phyloP scores from a whole-genome alignment of 2,329 filamentous ascomycete genomes.

The Chaetothyriales sp. region DNA sequence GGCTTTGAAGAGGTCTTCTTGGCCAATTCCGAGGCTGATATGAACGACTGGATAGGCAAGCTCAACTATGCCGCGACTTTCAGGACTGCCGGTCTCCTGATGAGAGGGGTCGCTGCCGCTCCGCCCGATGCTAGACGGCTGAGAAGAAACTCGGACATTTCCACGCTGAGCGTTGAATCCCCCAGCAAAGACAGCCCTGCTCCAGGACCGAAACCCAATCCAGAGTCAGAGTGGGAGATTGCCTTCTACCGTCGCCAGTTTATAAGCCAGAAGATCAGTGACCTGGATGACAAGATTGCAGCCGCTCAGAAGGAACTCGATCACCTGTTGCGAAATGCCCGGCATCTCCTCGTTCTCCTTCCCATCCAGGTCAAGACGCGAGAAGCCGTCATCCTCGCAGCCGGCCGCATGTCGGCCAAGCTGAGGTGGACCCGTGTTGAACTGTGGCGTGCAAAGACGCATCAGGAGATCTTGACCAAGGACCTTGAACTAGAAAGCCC shows the following conservation, averaged over 20 bases:
- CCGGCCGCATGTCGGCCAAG: conserved; percentile 69
- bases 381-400: conserved; percentile 71
- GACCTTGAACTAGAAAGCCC: conserved; percentile 65
- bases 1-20: conserved; percentile 81
- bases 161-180: conserved; percentile 48
- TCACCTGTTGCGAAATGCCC: conserved; percentile 68
- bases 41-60: conserved; percentile 93
- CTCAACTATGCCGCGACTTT: conserved; percentile 95
- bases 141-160: conserved; percentile 46
- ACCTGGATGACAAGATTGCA: conserved; percentile 65
- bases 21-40: conserved; percentile 75
- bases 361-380: conserved; percentile 83
- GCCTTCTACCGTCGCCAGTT: conserved; percentile 65
- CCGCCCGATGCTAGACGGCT: conserved; percentile 68
- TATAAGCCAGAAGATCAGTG: conserved; percentile 67
- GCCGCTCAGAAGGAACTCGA: conserved; percentile 64
- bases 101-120: conserved; percentile 71
- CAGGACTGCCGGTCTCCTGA: conserved; percentile 75
- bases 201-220: conserved; percentile 49
- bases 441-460: conserved; percentile 81
- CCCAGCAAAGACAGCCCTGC: conserved; percentile 8
- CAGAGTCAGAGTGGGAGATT: conserved; percentile 74
- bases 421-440: conserved; percentile 89
- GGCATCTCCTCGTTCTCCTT: conserved; percentile 74
- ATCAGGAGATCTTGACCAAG: conserved; percentile 70